Base-by-base conservation (phyloP, 2,329 filamentous ascomycete genomes). In the Xylariaceae sp. region DNA sequence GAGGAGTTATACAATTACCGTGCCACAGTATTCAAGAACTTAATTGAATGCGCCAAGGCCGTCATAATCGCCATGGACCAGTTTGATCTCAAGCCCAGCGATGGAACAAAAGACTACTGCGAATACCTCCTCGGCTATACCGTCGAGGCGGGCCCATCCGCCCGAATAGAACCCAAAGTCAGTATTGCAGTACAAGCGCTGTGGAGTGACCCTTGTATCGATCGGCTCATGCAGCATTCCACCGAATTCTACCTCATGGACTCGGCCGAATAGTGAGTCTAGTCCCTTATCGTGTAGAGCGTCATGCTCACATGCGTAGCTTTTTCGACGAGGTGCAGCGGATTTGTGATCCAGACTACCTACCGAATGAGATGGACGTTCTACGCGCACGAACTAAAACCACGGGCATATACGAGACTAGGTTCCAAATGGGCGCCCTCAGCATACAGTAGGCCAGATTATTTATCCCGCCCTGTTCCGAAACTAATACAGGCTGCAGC, bases 211-310 rank as follows among this genome's bases (percentile, higher is more conserved):
- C 86, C 89, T 7, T 87, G 87, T 63, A 89, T 89, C 64, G 83
- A 88, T 51, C 84, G 82, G 62, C 81, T 96, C 36, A 86, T 97
- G 79, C 89, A 96, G 67, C 89, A 94, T 69, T 89, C 95, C 70
- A 96, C 91, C 68, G 92, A 99, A 73, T 99, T 99, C 71, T 99
- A 99, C 70, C 77, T 99, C 54, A 99, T 99, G 94, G 94, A 99
- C 72, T 99, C 94, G 21, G 94, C 94, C 49, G 91, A 92, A 76
- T 99, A 99, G 92, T 99, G 37, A 48, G 45, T 51, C 29, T 18
- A 12, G 13, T 18, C 9, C 9, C 6, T 13, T 16, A 5, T 26
- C 9, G 15, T n/a, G 37, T 18, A 18, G 7, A 34, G 15, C 19
- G 9, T 49, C 26, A 48, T 55, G 46, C 65, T 71, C 45, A 71